Evolutionary conservation across 345 rosid genomes (phyloP).

Genomic region (Citrus glauca): DNA sequence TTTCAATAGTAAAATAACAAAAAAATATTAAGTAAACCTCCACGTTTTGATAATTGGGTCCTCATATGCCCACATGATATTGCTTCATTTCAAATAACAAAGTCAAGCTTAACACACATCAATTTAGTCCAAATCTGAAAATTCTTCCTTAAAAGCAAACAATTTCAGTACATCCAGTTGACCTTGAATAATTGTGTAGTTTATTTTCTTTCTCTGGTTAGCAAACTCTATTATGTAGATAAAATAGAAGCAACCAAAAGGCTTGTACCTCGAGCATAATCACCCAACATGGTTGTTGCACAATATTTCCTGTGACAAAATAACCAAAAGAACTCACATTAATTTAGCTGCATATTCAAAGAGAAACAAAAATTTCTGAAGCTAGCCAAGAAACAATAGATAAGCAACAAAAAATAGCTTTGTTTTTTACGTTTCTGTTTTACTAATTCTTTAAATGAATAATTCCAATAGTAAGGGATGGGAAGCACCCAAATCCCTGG

Average conservation of each 20-base stretch:
- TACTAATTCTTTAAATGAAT: background rate
- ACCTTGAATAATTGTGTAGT: background rate
- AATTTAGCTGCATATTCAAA: background rate
- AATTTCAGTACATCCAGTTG: background rate
- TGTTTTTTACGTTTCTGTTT: too few relatives aligned
- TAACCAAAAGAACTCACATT: conserved; percentile 6
- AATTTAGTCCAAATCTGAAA: background rate
- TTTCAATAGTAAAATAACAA: background rate
- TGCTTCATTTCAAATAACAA: background rate
- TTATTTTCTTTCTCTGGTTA: background rate
- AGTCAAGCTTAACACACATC: background rate
- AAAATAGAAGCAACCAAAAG: background rate
- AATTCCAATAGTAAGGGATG: background rate
- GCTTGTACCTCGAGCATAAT: conserved; percentile 88
- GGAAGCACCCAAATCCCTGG: background rate
- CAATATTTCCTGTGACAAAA: conserved; percentile 48
- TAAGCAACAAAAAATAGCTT: background rate
- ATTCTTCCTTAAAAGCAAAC: background rate
- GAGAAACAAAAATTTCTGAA: conserved; percentile 8
- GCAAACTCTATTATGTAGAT: background rate
- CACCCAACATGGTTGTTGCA: conserved; percentile 91
- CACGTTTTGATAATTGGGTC: background rate
- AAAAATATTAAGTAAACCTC: background rate
- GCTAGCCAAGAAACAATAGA: conserved; percentile 1
- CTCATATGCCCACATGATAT: background rate